Percentiles rank a stretch among this genome's conserved stretches.
These are phyloP conservation scores for Ceratocystis colombiana DNA, from an alignment of 2,329 filamentous ascomycete species.

Conservation along the genomic window DNA sequence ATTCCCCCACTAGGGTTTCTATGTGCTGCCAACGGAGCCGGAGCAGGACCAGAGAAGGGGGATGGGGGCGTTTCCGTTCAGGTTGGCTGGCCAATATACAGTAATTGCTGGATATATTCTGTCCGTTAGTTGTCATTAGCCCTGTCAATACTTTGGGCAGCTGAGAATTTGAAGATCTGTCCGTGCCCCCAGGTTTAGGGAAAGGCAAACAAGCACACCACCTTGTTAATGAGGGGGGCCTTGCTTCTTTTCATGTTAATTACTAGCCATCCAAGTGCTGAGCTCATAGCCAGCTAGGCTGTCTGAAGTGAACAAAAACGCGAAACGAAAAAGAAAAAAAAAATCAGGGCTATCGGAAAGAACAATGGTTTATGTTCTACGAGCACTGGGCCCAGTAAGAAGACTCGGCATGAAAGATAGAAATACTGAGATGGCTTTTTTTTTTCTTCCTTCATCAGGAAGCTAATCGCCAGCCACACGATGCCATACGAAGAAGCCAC, in stretches of 20 bases:
- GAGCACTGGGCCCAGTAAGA: background rate
- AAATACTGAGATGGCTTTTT: too few relatives aligned
- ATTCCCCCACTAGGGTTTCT: background rate
- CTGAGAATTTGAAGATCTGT: background rate
- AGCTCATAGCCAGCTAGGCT: too few relatives aligned
- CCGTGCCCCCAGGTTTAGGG: background rate
- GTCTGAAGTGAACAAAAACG: background rate
- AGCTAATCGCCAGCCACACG: too few relatives aligned
- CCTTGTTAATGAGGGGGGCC: too few relatives aligned
- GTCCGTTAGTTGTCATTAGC: conserved; percentile 7
- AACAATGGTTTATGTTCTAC: background rate
- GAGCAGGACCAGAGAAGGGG: background rate
- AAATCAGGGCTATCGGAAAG: background rate
- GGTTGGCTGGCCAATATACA: background rate
- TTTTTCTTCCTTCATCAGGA: too few relatives aligned
- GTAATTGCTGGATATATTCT: background rate
- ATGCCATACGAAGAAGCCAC: background rate
- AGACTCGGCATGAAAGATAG: background rate
- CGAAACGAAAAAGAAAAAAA: background rate
- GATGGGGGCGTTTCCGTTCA: background rate
- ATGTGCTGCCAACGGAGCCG: background rate
- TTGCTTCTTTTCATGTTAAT: too few relatives aligned
- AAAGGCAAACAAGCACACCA: background rate
- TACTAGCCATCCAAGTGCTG: too few relatives aligned
- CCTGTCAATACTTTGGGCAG: conserved; percentile 9